A percentile compares a stretch with the other conserved stretches of the same genome.
Conservation (phyloP, 331 rosid species). For the Prunus yedoensis region DNA sequence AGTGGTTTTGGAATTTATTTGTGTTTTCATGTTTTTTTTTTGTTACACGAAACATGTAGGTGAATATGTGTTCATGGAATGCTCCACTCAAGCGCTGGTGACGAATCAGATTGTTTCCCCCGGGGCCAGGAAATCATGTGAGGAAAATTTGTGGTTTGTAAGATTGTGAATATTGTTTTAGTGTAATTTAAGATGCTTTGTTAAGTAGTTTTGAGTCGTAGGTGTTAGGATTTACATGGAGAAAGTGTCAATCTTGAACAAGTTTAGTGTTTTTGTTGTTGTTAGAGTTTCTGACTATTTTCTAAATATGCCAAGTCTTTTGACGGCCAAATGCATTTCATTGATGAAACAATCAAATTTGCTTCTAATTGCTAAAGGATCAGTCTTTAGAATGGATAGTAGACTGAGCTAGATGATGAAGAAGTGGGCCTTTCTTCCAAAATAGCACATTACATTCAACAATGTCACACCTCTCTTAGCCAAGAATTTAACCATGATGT, state of each 20-base stretch:
- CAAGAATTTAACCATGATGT: neutral
- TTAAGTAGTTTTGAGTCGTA: neutral
- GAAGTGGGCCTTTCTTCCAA: neutral
- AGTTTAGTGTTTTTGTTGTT: neutral
- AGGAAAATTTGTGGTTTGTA: slow-evolving; percentile 27
- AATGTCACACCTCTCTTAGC: neutral
- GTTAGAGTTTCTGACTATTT: neutral
- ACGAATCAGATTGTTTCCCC: slow-evolving; percentile 74
- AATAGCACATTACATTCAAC: neutral
- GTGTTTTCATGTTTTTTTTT: slow-evolving; percentile 2
- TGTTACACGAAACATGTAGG: slow-evolving; percentile 44
- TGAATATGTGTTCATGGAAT: slow-evolving; percentile 72
- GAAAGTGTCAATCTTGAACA: neutral
- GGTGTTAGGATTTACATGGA: neutral
- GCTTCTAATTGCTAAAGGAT: neutral
- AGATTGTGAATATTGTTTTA: neutral
- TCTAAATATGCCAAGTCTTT: neutral
- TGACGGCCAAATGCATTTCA: neutral
- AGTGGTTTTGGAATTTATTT: neutral
- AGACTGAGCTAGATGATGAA: neutral
- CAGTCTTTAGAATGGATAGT: neutral
- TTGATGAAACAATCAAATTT: neutral
- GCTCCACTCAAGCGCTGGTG: slow-evolving; percentile 58
- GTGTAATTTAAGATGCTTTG: neutral
- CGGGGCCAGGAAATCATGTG: slow-evolving; percentile 81